Evolutionary conservation across 1,284 basidiomycete species (phyloP).

Genomic region (Puccinia polysora): DNA sequence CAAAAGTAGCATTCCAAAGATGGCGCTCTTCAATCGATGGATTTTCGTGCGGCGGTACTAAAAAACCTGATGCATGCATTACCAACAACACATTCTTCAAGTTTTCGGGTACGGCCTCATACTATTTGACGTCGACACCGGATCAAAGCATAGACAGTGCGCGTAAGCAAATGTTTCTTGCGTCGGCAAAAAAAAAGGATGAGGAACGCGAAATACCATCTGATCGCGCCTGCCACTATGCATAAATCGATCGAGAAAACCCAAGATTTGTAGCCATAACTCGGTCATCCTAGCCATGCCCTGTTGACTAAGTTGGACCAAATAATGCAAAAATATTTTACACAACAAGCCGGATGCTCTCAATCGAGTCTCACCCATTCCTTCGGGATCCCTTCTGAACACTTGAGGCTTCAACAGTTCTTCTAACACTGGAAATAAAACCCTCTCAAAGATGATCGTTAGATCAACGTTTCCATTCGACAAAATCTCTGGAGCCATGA

Average conservation of each 20-base stretch:
- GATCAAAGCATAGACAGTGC: constrained; percentile 4
- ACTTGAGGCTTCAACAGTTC: constrained; percentile 82
- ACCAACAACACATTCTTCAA: constrained; percentile 95
- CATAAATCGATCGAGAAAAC: constrained; percentile 84
- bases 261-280: constrained; percentile 86
- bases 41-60: constrained; percentile 66
- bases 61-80: constrained; percentile 80
- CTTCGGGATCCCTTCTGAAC: constrained; percentile 71
- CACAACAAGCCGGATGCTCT: constrained; percentile 81
- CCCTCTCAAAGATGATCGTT: constrained; percentile 77
- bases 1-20: constrained; percentile 76
- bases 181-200: not conserved
- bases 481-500: constrained; percentile 72
- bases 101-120: constrained; percentile 90
- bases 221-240: constrained; percentile 75
- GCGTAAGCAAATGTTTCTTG: constrained; percentile 29
- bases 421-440: constrained; percentile 87
- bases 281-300: constrained; percentile 61
- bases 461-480: constrained; percentile 62
- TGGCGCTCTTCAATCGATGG: constrained; percentile 66
- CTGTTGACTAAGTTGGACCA: constrained; percentile 67
- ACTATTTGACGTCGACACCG: constrained; percentile 57
- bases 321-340: constrained; percentile 91
- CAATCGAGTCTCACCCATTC: constrained; percentile 82
- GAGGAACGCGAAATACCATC: constrained; percentile 60